A percentile compares a stretch with the other conserved stretches of the same genome.
These are phyloP conservation scores for Eremochloa ophiuroides DNA, from an alignment of 176 grass and related monocot genomes.

Conservation along the genomic window DNA sequence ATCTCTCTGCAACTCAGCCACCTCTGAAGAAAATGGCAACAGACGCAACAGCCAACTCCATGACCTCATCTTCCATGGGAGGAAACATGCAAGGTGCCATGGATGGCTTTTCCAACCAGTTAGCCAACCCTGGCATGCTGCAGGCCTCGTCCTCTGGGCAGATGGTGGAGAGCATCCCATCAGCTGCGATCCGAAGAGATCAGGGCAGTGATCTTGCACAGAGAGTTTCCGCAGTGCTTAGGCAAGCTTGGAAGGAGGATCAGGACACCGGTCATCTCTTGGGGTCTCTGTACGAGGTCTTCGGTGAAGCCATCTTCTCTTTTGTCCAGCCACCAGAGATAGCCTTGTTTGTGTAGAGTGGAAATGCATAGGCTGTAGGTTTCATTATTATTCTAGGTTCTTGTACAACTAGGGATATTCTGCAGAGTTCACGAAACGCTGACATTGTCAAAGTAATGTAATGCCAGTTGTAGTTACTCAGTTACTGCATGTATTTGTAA, in stretches of 20 bases:
- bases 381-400: not conserved
- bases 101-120: conserved; percentile 46
- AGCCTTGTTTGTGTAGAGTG: conserved; percentile 55
- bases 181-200: conserved; percentile 33
- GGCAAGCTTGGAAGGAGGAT: conserved; percentile 94
- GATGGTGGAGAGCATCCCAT: conserved; percentile 11
- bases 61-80: conserved; percentile 29
- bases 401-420: not conserved
- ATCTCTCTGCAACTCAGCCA: conserved; percentile 52
- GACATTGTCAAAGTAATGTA: not conserved
- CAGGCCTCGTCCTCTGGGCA: conserved; percentile 45
- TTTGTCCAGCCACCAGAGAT: conserved; percentile 71
- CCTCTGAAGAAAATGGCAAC: conserved; percentile 72
- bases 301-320: conserved; percentile 75
- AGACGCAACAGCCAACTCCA: conserved; percentile 28
- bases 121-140: conserved; percentile 30
- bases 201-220: conserved; percentile 32
- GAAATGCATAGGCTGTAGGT: not conserved
- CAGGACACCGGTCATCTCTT: conserved; percentile 62
- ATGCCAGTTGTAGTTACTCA: too few species aligned
- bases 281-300: conserved; percentile 53
- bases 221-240: conserved; percentile 49
- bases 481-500: too few species aligned
- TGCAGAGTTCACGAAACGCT: not conserved
- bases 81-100: conserved; percentile 38